phyloP scores from a whole-genome alignment of 768 basidiomycete genomes.

The Clavulina sp. region DNA sequence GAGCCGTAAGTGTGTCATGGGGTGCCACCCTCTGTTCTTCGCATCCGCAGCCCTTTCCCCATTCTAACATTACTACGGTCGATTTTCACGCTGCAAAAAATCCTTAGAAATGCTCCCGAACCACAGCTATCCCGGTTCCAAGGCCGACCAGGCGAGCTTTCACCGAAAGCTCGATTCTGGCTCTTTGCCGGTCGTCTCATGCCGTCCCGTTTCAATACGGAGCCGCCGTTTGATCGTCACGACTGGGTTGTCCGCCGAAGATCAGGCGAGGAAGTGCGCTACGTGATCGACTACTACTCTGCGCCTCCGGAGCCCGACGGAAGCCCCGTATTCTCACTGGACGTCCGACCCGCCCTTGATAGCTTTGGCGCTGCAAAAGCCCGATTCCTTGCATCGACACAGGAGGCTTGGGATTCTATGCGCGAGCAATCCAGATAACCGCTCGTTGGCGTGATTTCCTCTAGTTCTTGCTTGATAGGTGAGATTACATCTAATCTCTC shows the following conservation, averaged over 20 bases:
- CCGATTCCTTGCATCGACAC: constrained; percentile 49
- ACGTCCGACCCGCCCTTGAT: constrained; percentile 91
- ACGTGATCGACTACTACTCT: constrained; percentile 97
- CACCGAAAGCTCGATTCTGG: constrained; percentile 83
- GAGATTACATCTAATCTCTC: too few relatives aligned
- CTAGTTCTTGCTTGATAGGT: too few relatives aligned
- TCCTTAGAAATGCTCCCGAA: constrained; percentile 4
- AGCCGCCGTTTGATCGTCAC: constrained; percentile 93
- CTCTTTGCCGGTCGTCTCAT: constrained; percentile 78
- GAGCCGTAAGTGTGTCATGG: constrained; percentile 34
- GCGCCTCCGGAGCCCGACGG: constrained; percentile 80
- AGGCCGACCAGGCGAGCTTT: constrained; percentile 82
- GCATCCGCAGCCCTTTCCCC: not conserved
- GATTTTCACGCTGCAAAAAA: not conserved
- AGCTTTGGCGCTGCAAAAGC: constrained; percentile 58
- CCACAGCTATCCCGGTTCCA: constrained; percentile 61
- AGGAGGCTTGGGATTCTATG: constrained; percentile 54
- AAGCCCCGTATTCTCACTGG: constrained; percentile 85
- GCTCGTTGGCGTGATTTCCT: too few relatives aligned
- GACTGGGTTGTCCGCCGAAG: constrained; percentile 86
- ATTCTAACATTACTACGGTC: too few relatives aligned
- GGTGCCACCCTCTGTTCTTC: not conserved
- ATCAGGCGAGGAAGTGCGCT: constrained; percentile 71
- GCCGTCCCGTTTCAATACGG: constrained; percentile 73
- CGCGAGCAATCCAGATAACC: too few relatives aligned